Evolutionary conservation across 1,139 yeast species (phyloP), one percentile per base, ranked within the genome.

Genomic region (Blastobotrys buckinghamii): DNA sequence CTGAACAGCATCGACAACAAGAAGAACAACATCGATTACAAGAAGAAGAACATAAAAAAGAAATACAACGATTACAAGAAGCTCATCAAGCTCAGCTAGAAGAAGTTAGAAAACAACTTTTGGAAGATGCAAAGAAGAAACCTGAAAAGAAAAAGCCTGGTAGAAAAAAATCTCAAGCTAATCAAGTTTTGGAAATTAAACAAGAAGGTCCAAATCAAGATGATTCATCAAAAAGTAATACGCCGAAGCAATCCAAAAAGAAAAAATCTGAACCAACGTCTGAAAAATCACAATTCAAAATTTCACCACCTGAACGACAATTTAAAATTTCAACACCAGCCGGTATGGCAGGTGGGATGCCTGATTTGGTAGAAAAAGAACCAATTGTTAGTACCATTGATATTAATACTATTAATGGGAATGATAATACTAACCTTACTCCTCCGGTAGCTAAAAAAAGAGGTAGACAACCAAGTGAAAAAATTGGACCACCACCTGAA

Each of bases 401-500:
- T 29, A 29, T 9, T 6, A 13, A 12, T 29, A 29, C 29, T 26
- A 6, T 10, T 7, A 6, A 7, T 7, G 9, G 6, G 6, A 20
- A n/a, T 7, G n/a, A n/a, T n/a, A n/a, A n/a, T n/a, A n/a, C n/a
- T n/a, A n/a, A n/a, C n/a, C n/a, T n/a, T n/a, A 15, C 30, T 6
- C 39, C 24, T 19, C 27, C 32, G 9, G n/a, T 29, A 6, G 36
- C 27, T 8, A 43, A 32, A 22, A 29, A 33, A 38, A 42, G 47
- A 17, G 47, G 47, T 38, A 36, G 47, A 16, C 34, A 22, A 13
- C 38, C 49, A 8, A 9, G 19, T 13, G 37, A 35, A 17, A 34
- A 36, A 24, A 17, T 36, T 15, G 45, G 29, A 16, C 44, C 39
- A 19, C 45, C 42, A 24, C 42, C 45, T 13, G 51, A 49, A 27